Evolutionary conservation across 148 eudicot species (phyloP), one percentile per base, ranked within the genome.

Genomic region (Polygonum aviculare): DNA sequence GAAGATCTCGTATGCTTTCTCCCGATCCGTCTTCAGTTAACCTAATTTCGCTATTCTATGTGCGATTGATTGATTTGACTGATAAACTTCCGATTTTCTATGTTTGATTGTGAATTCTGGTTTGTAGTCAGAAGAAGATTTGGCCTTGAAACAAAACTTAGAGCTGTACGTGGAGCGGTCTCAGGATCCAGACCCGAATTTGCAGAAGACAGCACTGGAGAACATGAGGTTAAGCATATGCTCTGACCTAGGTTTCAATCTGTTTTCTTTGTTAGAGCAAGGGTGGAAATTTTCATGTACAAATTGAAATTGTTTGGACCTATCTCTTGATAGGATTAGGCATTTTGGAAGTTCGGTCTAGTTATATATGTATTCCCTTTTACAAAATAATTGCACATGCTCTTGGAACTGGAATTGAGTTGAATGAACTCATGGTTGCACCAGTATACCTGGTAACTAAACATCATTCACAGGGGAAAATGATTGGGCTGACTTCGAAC

Each of bases 91-190:
- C n/a, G 16, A 16, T 72, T 44, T n/a, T 44, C 4, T 10, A 38
- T 51, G 54, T 76, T 44, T 67, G 19, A 52, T 74, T 77, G 79
- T 41, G 74, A n/a, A 2, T 69, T 38, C 33, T 63, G 74, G 51
- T 72, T 45, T 81, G 80, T 77, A 93, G 98, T 94, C 98, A 69
- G 97, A 94, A 74, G 97, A 94, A 80, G 98, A 94, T 83, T 87
- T 94, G 87, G 98, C 96, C 49, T 76, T 92, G 83, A 94, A 94
- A 85, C 94, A 92, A 83, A 92, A 90, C 52, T 71, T 94, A 86
- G 97, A 94, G 78, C 79, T 94, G 76, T 94, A 92, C 60, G 96
- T 94, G n/a, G 94, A 94, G 78, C 81, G 92, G 78, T 93, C 80
- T 79, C 93, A 92, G 78, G 98, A 92, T 82, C 39, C 92, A 18